Evolutionary conservation across 163 green algal species (phyloP), one percentile per base, ranked within the genome.

Genomic region (Scenedesmus sp.): DNA sequence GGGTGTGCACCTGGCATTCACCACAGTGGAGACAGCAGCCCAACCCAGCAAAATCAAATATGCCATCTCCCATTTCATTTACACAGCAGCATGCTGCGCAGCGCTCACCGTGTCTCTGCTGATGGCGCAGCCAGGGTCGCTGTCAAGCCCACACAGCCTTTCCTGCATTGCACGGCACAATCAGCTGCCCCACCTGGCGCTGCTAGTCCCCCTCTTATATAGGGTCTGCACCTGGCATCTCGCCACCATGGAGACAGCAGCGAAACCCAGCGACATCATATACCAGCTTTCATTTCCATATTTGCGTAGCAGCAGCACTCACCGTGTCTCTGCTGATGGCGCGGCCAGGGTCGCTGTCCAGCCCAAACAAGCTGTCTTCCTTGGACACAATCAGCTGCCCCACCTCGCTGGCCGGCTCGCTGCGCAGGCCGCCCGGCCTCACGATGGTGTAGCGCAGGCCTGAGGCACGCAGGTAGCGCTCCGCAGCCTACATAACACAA

Each of bases 401-500:
- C 26, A 95, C 93, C 52, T 93, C 90, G 2, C 60, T 54, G 1
- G 94, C 62, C 1, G 94, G 88, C 4, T 95, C 92, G 34, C 94
- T 96, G 34, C 62, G 94, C 4, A 97, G 92, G 0, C 95, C 95
- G 0, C 95, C 95, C 10, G 95, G 94, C 23, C 95, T 88, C 46
- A 97, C 93, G 66, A 97, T 96, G 54, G 95, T 97, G 89, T 93
- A 97, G 82, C 94, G 89, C 55, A 97, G 89, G 5, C 96, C 94
- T 15, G 92, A 95, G 0, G 54, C 73, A 1, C 94, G 82, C 26
- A 97, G 88, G 74, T 96, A 96, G 70, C 94, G 87, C 91, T 97
- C 95, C 34, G 34, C 34, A 46, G 34, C 34, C 34, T 46, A 46
- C 34, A 46, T 46, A 46, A 46, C 34, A 46, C 34, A 46, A 46